Evolutionary conservation across 768 basidiomycete species (phyloP).

Genomic region (Pisolithus albus): DNA sequence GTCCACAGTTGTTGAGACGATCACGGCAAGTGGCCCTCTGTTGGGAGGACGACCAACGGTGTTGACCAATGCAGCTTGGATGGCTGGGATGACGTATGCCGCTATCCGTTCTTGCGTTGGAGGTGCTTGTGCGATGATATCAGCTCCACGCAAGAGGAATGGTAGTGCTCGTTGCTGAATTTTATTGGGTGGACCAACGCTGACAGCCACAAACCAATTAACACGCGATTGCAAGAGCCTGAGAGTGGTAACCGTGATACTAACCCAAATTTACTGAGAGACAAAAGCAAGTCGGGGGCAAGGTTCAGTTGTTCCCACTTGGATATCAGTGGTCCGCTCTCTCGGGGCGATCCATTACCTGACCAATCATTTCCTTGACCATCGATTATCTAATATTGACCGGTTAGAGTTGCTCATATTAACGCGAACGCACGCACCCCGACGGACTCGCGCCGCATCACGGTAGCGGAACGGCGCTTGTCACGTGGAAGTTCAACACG

Average conservation of each 20-base stretch:
- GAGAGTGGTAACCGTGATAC: conserved; percentile 20
- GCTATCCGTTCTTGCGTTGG: conserved; percentile 98
- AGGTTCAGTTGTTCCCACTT: conserved; percentile 95
- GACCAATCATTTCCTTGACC: conserved; percentile 50
- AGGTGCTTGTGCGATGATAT: conserved; percentile 98
- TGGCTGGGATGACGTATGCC: conserved; percentile 90
- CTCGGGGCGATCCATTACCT: conserved; percentile 46
- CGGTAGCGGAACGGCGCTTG: conserved; percentile 66
- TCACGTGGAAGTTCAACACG: conserved; percentile 42
- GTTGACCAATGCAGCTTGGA: conserved; percentile 71
- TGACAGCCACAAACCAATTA: conserved; percentile 26
- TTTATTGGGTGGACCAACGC: conserved; percentile 97
- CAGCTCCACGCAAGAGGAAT: conserved; percentile 86
- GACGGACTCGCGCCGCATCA: conserved; percentile 69
- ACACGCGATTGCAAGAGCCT: conserved; percentile 3
- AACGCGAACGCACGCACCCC: conserved; percentile 43
- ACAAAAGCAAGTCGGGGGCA: conserved; percentile 80
- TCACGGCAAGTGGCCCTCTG: conserved; percentile 77
- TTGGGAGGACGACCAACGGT: conserved; percentile 49
- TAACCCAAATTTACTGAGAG: conserved; percentile 90
- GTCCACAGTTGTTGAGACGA: conserved; percentile 97
- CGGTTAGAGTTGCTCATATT: conserved; percentile 10
- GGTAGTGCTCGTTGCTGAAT: conserved; percentile 96
- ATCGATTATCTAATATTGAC: conserved; percentile 43
- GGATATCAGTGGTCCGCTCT: conserved; percentile 73